Evolutionary conservation across 75 land plant species (phyloP).

Genomic region (Pseudotsuga menziesii): DNA sequence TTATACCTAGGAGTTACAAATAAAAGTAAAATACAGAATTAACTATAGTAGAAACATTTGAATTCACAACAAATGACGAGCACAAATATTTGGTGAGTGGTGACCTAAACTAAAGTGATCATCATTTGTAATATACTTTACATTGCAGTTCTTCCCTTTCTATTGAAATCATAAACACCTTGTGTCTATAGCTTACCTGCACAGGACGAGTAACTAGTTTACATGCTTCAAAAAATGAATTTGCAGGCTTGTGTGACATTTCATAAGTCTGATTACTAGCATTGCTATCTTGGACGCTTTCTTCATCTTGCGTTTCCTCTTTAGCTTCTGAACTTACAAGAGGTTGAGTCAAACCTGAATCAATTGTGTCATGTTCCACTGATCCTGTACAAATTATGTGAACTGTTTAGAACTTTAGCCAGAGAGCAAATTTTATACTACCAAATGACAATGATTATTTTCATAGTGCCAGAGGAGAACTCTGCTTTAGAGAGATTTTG

Average conservation of each 20-base stretch:
- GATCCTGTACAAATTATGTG: not conserved
- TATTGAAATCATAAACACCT: not conserved
- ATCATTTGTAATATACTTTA: not conserved
- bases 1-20: too few relatives aligned
- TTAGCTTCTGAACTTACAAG: not conserved
- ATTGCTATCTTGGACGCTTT: not conserved
- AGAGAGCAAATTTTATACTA: not conserved
- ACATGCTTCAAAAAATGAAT: conserved; percentile 6
- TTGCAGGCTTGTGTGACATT: not conserved
- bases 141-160: not conserved
- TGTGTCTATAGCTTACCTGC: not conserved
- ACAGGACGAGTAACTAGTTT: not conserved
- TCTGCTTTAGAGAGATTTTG: not conserved
- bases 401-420: not conserved
- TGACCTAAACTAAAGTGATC: too few relatives aligned
- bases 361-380: not conserved
- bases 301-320: not conserved
- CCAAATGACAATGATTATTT: not conserved
- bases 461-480: not conserved
- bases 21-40: too few relatives aligned
- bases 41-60: too few relatives aligned
- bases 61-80: too few relatives aligned
- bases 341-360: conserved; percentile 3
- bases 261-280: not conserved
- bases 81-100: too few relatives aligned